phyloP scores from a whole-genome alignment of 805 yeast species.

The Metschnikowia koreensis region DNA sequence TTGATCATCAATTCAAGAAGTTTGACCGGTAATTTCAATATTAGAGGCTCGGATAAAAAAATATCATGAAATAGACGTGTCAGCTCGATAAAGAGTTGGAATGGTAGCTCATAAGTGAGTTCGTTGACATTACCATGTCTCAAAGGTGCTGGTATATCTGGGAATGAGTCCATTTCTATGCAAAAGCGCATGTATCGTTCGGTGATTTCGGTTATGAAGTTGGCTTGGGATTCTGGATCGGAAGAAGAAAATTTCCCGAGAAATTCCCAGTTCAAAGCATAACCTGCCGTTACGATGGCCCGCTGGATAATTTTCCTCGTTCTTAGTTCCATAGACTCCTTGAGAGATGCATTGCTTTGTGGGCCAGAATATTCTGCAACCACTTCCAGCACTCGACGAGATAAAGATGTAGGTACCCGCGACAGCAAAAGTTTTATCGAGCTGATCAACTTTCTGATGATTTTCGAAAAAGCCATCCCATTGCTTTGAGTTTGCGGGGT shows the following conservation, averaged over 20 bases:
- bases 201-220: background rate
- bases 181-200: no score
- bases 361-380: background rate
- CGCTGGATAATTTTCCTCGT: background rate
- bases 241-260: background rate
- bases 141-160: background rate
- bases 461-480: background rate
- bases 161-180: background rate
- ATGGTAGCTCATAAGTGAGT: background rate
- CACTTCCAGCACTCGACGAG: background rate
- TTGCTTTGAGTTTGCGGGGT: background rate
- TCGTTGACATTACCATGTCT: background rate
- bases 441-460: background rate
- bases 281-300: background rate
- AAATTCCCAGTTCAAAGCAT: background rate
- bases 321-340: background rate
- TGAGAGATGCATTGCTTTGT: background rate
- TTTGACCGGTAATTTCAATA: background rate
- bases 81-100: background rate
- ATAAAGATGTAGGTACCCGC: background rate
- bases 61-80: background rate
- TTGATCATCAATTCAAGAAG: background rate
- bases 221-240: background rate
- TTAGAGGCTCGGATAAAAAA: background rate
- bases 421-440: background rate